phyloP scores from a whole-genome alignment of 257 asterid species.

The Fraxinus pennsylvanica region DNA sequence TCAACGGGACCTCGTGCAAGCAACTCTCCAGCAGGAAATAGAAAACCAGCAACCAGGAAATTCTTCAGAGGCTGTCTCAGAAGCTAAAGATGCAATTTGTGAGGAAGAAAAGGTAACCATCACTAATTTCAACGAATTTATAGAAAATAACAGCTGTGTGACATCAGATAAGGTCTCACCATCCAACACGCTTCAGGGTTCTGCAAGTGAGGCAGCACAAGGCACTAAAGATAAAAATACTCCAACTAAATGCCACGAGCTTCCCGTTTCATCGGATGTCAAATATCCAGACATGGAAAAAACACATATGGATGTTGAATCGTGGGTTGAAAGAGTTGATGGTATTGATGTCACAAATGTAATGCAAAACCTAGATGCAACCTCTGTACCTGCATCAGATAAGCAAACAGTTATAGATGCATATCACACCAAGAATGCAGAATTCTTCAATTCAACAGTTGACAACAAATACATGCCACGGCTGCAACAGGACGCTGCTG shows the following conservation, averaged over 20 bases:
- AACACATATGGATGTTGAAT: conserved; percentile 26
- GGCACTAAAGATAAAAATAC: conserved; percentile 19
- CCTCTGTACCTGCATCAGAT: conserved; percentile 25
- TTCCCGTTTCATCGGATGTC: conserved; percentile 18
- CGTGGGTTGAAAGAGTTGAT: background rate
- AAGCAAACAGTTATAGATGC: conserved; percentile 31
- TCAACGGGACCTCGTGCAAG: conserved; percentile 10
- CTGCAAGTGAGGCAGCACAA: conserved; percentile 21
- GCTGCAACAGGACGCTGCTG: conserved; percentile 19
- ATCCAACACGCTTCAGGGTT: conserved; percentile 19
- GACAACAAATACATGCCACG: conserved; percentile 27
- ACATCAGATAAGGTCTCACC: conserved; percentile 28
- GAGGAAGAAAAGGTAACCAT: conserved; percentile 17
- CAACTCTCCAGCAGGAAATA: conserved; percentile 23
- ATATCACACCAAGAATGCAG: conserved; percentile 16
- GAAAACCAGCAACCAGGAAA: conserved; percentile 23
- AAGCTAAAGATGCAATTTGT: conserved; percentile 23
- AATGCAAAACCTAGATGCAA: conserved; percentile 10
- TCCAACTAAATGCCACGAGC: conserved; percentile 21
- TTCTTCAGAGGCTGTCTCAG: conserved; percentile 13
- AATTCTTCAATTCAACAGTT: conserved; percentile 13
- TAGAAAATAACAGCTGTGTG: conserved; percentile 16
- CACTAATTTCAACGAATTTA: conserved; percentile 10
- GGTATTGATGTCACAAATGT: conserved; percentile 15
- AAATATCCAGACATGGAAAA: conserved; percentile 28